Conservation (phyloP, 1,284 basidiomycete species). For the Trichosporon inkin region DNA sequence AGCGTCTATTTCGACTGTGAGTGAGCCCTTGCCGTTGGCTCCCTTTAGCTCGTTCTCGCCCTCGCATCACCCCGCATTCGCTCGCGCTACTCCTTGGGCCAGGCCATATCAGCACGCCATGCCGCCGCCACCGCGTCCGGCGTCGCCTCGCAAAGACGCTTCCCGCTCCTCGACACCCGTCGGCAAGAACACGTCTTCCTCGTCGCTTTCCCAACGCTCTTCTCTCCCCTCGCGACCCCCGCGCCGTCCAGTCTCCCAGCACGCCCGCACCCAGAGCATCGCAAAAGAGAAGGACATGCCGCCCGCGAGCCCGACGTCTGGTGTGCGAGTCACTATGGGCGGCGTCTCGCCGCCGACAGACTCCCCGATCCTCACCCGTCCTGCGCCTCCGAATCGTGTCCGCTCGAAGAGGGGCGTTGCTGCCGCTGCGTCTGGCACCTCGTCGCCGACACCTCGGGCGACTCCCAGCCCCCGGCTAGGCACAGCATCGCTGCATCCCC, state of each 20-base stretch:
- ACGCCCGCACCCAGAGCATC: background rate
- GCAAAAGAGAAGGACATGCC: background rate
- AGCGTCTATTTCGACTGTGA: background rate
- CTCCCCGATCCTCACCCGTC: slow-evolving; percentile 10
- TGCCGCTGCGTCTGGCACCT: background rate
- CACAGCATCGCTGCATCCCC: background rate
- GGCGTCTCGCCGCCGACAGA: slow-evolving; percentile 13
- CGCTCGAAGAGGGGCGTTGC: slow-evolving; percentile 17
- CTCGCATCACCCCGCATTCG: background rate
- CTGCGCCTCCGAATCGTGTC: slow-evolving; percentile 13
- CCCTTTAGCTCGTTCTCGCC: background rate
- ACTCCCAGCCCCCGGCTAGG: background rate
- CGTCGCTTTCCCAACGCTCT: slow-evolving; percentile 1
- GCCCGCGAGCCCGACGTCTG: background rate
- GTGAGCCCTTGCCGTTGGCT: background rate
- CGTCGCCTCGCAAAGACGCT: background rate
- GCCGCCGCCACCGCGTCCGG: slow-evolving; percentile 3
- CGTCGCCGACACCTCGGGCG: background rate
- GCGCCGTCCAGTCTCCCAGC: slow-evolving; percentile 1
- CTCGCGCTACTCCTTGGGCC: slow-evolving; percentile 1
- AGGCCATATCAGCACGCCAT: slow-evolving; percentile 7
- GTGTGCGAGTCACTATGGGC: slow-evolving; percentile 9
- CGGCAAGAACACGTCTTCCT: background rate
- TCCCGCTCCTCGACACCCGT: background rate
- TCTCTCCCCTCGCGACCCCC: background rate